phyloP scores from a whole-genome alignment of 2,329 filamentous ascomycete genomes.

The Aspergillus quadrilineatus region DNA sequence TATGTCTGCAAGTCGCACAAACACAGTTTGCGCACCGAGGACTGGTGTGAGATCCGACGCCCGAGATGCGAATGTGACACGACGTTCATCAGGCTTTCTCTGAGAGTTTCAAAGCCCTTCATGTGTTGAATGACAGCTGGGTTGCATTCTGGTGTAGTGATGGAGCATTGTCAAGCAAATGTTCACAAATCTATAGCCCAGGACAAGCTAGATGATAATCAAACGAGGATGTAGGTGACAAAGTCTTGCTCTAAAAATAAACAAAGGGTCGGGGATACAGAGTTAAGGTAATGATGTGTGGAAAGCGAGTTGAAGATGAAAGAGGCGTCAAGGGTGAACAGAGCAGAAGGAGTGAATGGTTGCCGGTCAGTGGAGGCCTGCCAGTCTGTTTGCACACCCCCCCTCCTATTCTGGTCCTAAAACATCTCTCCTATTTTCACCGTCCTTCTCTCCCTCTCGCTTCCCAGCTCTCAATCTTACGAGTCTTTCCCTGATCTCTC shows the following conservation, averaged over 20 bases:
- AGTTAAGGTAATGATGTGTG: not conserved
- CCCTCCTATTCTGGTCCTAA: not conserved
- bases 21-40: not conserved
- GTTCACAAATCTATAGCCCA: not conserved
- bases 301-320: not conserved
- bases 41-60: conserved; percentile 8
- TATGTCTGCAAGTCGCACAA: conserved; percentile 10
- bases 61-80: conserved; percentile 6
- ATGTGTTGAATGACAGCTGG: too few relatives aligned
- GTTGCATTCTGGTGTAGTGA: too few relatives aligned
- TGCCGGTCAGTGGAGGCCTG: not conserved
- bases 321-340: not conserved
- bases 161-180: not conserved
- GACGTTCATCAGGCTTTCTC: not conserved
- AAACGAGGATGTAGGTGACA: not conserved
- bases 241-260: not conserved
- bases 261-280: not conserved
- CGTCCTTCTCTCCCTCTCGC: not conserved
- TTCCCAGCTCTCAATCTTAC: not conserved
- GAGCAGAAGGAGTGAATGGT: not conserved
- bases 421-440: not conserved
- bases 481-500: not conserved
- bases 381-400: not conserved
- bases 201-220: not conserved
- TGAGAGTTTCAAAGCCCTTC: not conserved